Base-by-base conservation (phyloP, 495 filamentous ascomycete species). In the Aspergillus bridgeri region DNA sequence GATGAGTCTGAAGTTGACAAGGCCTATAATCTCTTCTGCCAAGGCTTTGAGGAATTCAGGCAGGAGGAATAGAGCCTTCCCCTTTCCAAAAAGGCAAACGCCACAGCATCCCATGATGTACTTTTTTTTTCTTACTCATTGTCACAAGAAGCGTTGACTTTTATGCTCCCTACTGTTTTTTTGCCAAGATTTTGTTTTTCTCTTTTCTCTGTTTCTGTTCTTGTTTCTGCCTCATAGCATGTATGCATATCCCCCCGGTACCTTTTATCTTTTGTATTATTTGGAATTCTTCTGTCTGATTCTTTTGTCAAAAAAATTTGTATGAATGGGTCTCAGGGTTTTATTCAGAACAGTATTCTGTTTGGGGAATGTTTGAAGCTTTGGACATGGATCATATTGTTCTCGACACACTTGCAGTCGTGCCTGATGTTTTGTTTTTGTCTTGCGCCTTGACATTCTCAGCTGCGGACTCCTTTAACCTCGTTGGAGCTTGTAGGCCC, bases 21-120 rank as follows among this genome's bases (percentile, higher is more conserved):
- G 5, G 59, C 53, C 1, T 56, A 60, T 49, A 11, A 48, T 17
- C 29, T 57, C 2, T 68, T 63, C 42, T 42, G 51, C 0, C 59
- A 33, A 17, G 50, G 58, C 38, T 51, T 64, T 18, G 57, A 63
- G 17, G 63, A 61, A 29, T 65, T 65, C 43, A 53, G 55, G 24
- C 51, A 59, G 48, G 11, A 38, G 33, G 33, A 9, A 38, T 38
- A 38, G 9, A 38, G 33, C 33, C 33, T 15, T 38, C 33, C 9
- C n/a, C n/a, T n/a, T n/a, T n/a, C n/a, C n/a, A n/a, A n/a, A n/a
- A n/a, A n/a, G n/a, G n/a, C n/a, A n/a, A n/a, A n/a, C n/a, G n/a
- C n/a, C n/a, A n/a, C n/a, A n/a, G n/a, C n/a, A n/a, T n/a, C 33
- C 13, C 13, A 33, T 38, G 33, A 38, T 4, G n/a, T n/a, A n/a